A percentile compares a stretch with the other conserved stretches of the same genome.
These are phyloP conservation scores for Xylogone sp. DNA, from an alignment of 2,329 filamentous ascomycete genomes.

Conservation along the genomic window DNA sequence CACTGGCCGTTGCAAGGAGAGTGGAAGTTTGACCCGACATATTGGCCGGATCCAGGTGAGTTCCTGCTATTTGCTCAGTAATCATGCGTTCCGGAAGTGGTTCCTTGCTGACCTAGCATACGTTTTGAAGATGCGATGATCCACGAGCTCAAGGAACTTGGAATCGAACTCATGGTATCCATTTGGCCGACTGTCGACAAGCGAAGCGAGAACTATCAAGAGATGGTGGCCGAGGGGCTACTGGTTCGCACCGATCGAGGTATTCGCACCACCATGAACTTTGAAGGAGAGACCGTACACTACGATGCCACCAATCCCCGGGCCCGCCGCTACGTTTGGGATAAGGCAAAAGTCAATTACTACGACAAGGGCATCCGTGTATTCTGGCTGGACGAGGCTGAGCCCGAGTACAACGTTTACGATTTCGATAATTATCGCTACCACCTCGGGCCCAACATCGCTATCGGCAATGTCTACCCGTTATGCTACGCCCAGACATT, in stretches of 20 bases:
- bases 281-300: constrained; percentile 54
- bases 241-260: constrained; percentile 60
- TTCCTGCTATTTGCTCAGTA: too few species aligned
- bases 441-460: constrained; percentile 47
- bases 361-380: constrained; percentile 56
- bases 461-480: constrained; percentile 59
- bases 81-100: too few species aligned
- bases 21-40: constrained; percentile 61
- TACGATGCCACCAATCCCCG: constrained; percentile 62
- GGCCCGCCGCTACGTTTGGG: constrained; percentile 56
- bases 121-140: constrained; percentile 65
- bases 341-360: constrained; percentile 56
- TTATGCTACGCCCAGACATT: constrained; percentile 54
- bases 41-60: constrained; percentile 64
- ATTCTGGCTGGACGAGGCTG: constrained; percentile 69
- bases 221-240: constrained; percentile 58
- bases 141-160: constrained; percentile 51
- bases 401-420: constrained; percentile 61
- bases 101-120: too few species aligned
- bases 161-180: constrained; percentile 64
- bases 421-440: constrained; percentile 67
- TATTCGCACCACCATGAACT: constrained; percentile 54
- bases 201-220: constrained; percentile 52
- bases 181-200: constrained; percentile 66
- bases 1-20: constrained; percentile 66